Evolutionary conservation across 441 rosid genomes (phyloP), one percentile per base, ranked within the genome.

Genomic region (Brassica balearica): DNA sequence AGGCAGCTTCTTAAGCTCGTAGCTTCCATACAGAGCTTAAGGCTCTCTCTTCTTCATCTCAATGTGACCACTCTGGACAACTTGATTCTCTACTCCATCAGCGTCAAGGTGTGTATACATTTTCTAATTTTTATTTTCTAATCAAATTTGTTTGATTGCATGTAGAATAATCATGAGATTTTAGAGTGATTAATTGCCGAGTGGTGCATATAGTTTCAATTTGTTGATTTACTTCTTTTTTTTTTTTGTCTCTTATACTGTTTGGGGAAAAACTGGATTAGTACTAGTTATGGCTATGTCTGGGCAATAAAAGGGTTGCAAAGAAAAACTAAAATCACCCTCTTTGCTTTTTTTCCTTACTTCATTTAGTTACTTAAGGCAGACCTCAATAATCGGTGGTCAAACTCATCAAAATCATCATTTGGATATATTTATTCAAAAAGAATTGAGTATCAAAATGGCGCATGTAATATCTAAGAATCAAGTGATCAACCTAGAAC

Each of bases 11-110:
- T 87, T 75, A 85, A 80, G 69, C 80, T 88, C 68, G 84, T 87
- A 6, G 68, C 86, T 11, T 83, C 84, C 2, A 68, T 90, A 32
- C 89, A 90, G 71, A 72, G 73, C 53, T 82, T 85, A 71, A 70
- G 84, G 53, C 85, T 90, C 66, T 73, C 80, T 68, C 69, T 90
- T 71, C 94, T 90, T 53, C 94, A 90, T 82, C 88, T 90, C n/a
- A 90, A 86, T 63, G 86, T 87, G 71, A 72, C 90, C 2, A 82
- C 87, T 29, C 59, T 62, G 1, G 84, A 83, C 6, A 71, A 77
- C 38, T 82, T 79, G 48, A 84, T 83, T 53, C 84, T 90, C 69
- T 90, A 88, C 80, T 85, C 92, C 20, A 77, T 86, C 59, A 84
- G 85, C 69, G 83, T 82, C 77, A 87, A 86, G 94, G 94, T 89